Evolutionary conservation across 768 basidiomycete species (phyloP), one percentile per base, ranked within the genome.

Genomic region (Mycena vulgaris): DNA sequence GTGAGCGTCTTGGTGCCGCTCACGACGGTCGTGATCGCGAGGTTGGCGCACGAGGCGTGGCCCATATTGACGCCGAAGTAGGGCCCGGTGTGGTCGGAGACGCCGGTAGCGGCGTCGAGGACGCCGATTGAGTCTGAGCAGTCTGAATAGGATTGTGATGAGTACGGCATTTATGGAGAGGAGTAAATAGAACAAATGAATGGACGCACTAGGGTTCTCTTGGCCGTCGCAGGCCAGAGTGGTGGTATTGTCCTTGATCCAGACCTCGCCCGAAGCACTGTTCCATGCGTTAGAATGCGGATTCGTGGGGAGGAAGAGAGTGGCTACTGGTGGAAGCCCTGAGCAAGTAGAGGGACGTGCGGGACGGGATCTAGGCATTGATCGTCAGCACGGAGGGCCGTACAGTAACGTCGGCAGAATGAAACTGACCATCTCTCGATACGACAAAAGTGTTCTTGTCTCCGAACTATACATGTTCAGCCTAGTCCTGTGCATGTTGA

Each of bases 1-100:
- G 63, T 65, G 9, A 57, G 6, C n/a, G 63, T 47, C 33, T 45
- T 11, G 6, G 49, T 52, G 35, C 63, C 63, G 27, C 63, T 65
- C 9, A 65, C 17, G 6, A 56, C 42, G 6, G 63, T 65, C 2
- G 53, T 57, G 63, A 57, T 51, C 5, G 19, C 35, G 35, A 58
- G 64, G 35, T 66, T 66, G 23, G 45, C 35, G 35, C 64, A 66
- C 14, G 42, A 21, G 27, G 13, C 55, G 14, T 65, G 55, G 27
- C 64, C 64, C 64, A 66, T 66, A 35, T 48, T 48, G 0, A 66
- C 53, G 56, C 64, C 64, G 28, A 66, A 66, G 42, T 66, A 66
- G 19, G 64, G 64, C 0, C 64, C 64, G 4, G 28, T 28, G 56
- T 66, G 64, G 48, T 66, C 64, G 33, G 17, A 5, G 13, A 66